Evolutionary conservation across 768 basidiomycete species (phyloP).

Genomic region (Pleurotus tuber-regium): DNA sequence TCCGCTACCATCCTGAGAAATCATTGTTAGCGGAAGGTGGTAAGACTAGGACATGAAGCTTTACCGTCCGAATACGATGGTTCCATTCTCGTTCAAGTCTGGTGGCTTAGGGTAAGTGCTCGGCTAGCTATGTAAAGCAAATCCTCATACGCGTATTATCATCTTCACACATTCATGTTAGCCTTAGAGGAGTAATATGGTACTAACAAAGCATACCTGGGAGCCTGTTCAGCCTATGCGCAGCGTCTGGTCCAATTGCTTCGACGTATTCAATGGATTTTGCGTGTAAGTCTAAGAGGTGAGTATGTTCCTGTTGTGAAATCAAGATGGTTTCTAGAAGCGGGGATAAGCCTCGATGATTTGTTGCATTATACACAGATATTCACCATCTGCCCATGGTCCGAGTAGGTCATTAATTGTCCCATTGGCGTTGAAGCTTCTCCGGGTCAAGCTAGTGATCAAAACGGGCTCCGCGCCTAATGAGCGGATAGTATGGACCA

Average conservation of each 20-base stretch:
- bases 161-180: constrained; percentile 10
- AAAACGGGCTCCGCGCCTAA: constrained; percentile 38
- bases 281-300: constrained; percentile 36
- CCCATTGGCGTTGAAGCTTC: constrained; percentile 33
- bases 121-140: not conserved
- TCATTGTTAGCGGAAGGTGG: not conserved
- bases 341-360: not conserved
- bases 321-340: constrained; percentile 31
- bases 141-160: constrained; percentile 33
- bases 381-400: constrained; percentile 35
- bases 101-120: not conserved
- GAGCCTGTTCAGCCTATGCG: constrained; percentile 35
- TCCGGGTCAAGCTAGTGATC: constrained; percentile 38
- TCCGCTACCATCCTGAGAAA: constrained; percentile 37
- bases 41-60: not conserved
- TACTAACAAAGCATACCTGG: constrained; percentile 13
- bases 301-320: constrained; percentile 32
- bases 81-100: constrained; percentile 38
- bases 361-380: not conserved
- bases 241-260: constrained; percentile 37
- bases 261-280: constrained; percentile 37
- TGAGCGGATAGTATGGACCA: constrained; percentile 35
- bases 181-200: not conserved
- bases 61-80: constrained; percentile 39
- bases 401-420: constrained; percentile 33